phyloP scores from a whole-genome alignment of 1,139 yeast species.

The Geotrichum reessii region DNA sequence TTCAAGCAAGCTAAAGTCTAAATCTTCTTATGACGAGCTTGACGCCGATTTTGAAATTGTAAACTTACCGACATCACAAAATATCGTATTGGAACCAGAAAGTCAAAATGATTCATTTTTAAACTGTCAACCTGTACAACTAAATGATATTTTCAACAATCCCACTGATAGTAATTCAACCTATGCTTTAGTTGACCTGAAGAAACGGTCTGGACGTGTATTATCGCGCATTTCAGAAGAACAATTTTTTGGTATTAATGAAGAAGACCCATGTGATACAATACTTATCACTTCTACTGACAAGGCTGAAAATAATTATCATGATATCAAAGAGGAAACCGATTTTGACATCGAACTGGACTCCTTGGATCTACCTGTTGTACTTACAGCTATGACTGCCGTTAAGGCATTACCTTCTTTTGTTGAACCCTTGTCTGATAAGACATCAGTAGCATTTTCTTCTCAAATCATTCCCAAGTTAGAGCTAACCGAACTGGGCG shows the following conservation, averaged over 20 bases:
- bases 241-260: neutral
- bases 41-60: constrained; percentile 2
- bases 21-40: neutral
- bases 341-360: neutral
- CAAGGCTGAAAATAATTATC: neutral
- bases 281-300: neutral
- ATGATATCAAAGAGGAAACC: neutral
- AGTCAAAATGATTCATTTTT: neutral
- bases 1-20: constrained; percentile 7
- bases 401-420: neutral
- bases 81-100: neutral
- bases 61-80: neutral
- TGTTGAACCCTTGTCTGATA: neutral
- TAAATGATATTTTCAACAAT: neutral
- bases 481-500: neutral
- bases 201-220: constrained; percentile 11
- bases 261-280: neutral
- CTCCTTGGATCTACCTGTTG: neutral
- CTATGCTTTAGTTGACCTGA: neutral
- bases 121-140: neutral
- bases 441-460: neutral
- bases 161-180: neutral
- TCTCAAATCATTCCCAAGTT: neutral
- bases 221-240: constrained; percentile 18
- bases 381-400: neutral